Evolutionary conservation across 208 protist genomes (phyloP), one percentile per base, ranked within the genome.

Genomic region (Leishmania lainsoni): DNA sequence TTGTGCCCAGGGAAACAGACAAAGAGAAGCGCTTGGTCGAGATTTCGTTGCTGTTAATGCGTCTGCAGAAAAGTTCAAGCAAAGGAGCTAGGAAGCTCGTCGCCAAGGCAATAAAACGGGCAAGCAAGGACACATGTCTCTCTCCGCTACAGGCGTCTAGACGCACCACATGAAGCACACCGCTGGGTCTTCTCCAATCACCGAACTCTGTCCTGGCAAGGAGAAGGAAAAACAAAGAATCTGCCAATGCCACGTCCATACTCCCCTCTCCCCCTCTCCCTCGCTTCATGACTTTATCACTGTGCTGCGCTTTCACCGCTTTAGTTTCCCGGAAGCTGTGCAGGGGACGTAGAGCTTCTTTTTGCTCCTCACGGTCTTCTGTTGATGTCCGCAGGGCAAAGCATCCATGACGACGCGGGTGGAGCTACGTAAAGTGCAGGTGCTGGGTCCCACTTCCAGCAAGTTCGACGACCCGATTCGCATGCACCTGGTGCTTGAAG

Each of bases 401-500:
- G 32, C 12, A 42, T 22, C 45, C 0, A 93, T 93, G 90, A 73
- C 88, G 9, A 93, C 92, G 6, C 86, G 92, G n/a, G 85, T 95
- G 16, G 82, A 87, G 58, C 81, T 95, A n/a, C 78, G 85, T 26
- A 90, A 90, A 75, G 88, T 90, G 14, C 74, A 58, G 2, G 85
- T 95, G 39, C 39, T 90, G 54, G 87, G 87, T 5, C 39, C 71
- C 26, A 94, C 92, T 68, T 90, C 91, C 1, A 79, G 76, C 5
- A 71, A 77, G 16, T 96, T 94, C 58, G 80, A 84, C 61, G 87
- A 83, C 5, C 89, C 93, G 1, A 93, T 96, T 63, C 45, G 56
- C 39, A 32, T 96, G 39, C 79, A 86, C 48, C 39, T 96, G 3
- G 86, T 89, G 17, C 78, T 96, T 29, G 90, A 96, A 48, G 86